Conservation (phyloP, 2,329 filamentous ascomycete genomes). For the Penicillium sp. region DNA sequence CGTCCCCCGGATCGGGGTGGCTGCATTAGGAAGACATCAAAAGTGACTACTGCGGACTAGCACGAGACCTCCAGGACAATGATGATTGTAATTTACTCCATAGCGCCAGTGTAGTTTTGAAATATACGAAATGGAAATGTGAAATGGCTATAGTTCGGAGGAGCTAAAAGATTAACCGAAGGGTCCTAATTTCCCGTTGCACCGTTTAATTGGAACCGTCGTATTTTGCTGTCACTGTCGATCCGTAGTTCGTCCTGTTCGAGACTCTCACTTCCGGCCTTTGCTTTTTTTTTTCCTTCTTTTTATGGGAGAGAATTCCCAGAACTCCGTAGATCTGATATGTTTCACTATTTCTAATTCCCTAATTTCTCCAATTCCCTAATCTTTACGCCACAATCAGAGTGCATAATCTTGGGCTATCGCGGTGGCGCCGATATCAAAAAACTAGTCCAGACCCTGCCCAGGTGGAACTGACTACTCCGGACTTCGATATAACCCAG, state of each 20-base stretch:
- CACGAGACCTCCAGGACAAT: background rate
- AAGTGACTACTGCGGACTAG: background rate
- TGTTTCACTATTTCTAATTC: background rate
- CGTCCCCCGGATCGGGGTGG: background rate
- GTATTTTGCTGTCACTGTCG: constrained; percentile 7
- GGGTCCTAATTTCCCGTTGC: constrained; percentile 4
- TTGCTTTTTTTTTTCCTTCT: constrained; percentile 11
- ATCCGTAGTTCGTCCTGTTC: constrained; percentile 10
- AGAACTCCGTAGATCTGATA: no score
- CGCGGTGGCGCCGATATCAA: constrained; percentile 20
- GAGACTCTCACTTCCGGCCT: constrained; percentile 15
- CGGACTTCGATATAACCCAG: background rate
- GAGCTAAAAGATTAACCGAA: constrained; percentile 6
- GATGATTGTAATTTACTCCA: no score
- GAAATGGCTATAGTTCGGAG: background rate
- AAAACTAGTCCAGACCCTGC: constrained; percentile 3
- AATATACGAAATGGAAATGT: no score
- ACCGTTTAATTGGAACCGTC: constrained; percentile 4
- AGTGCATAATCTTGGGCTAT: background rate
- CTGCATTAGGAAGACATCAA: background rate
- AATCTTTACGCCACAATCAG: no score
- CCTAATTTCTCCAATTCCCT: background rate
- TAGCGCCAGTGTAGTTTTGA: no score
- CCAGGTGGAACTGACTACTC: background rate
- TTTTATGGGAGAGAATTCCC: background rate